These are phyloP conservation scores for Nicotiana sylvestris DNA, from an alignment of 257 asterid genomes.

Conservation along the genomic window DNA sequence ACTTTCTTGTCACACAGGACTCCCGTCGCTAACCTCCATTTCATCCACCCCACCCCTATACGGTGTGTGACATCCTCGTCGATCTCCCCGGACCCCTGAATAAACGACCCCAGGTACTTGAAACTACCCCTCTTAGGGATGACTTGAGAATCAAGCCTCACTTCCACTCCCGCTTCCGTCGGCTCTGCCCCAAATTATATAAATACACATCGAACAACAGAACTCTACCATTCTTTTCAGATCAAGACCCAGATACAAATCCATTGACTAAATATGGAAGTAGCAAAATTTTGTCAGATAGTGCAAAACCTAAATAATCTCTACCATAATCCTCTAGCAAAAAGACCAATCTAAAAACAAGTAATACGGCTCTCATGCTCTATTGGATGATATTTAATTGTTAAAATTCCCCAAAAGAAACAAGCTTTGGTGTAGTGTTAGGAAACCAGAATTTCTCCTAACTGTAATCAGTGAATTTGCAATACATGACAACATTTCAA, in stretches of 20 bases:
- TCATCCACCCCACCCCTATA: no score
- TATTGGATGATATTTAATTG: not conserved
- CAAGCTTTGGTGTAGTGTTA: not conserved
- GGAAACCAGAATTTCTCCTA: no score
- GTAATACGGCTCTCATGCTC: not conserved
- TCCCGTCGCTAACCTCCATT: no score
- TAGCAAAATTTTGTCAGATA: not conserved
- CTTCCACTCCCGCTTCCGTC: no score
- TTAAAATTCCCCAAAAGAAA: not conserved
- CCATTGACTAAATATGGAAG: not conserved
- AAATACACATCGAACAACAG: not conserved
- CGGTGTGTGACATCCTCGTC: no score
- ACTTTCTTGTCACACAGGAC: no score
- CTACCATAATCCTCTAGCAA: not conserved
- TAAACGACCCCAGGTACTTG: no score
- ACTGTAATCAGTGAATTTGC: no score
- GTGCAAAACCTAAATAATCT: not conserved
- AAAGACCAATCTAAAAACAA: slow-evolving; percentile 5
- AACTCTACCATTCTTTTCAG: slow-evolving; percentile 4
- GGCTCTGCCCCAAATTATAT: not conserved
- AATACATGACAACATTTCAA: no score
- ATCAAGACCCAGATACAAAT: not conserved
- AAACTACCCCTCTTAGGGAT: no score
- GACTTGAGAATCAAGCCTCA: no score
- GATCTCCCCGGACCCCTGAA: no score